These are phyloP conservation scores for Metschnikowia continentalis DNA, from an alignment of 805 yeast species.

Conservation along the genomic window DNA sequence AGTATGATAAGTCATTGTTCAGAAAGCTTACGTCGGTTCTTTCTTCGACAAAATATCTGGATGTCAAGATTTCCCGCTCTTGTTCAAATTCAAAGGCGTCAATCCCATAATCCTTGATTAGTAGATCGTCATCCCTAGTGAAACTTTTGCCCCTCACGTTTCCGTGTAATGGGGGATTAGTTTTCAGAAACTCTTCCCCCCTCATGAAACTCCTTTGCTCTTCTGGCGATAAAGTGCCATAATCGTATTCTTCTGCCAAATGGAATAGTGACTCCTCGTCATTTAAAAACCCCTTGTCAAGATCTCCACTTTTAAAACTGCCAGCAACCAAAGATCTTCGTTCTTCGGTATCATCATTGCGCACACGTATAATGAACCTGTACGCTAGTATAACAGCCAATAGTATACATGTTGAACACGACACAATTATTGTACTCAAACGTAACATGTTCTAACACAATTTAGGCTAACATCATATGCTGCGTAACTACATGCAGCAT, in stretches of 20 bases:
- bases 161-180: constrained; percentile 29
- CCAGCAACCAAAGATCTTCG: constrained; percentile 2
- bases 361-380: background rate
- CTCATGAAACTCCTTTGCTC: constrained; percentile 34
- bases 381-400: background rate
- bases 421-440: background rate
- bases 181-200: constrained; percentile 32
- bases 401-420: background rate
- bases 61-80: constrained; percentile 27
- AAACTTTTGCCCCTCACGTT: constrained; percentile 32
- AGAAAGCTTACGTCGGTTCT: constrained; percentile 34
- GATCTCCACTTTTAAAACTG: constrained; percentile 14
- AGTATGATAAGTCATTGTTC: constrained; percentile 36
- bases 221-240: constrained; percentile 35
- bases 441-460: background rate
- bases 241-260: constrained; percentile 36
- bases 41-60: constrained; percentile 38
- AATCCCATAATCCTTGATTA: constrained; percentile 35
- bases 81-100: constrained; percentile 39
- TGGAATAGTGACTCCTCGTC: constrained; percentile 36
- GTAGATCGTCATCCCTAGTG: constrained; percentile 25
- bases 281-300: constrained; percentile 37
- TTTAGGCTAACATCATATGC: background rate
- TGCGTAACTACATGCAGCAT: background rate
- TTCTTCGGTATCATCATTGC: background rate